These are phyloP conservation scores for Ascomycota sp. DNA, from an alignment of 2,329 filamentous ascomycete species.

Conservation along the genomic window DNA sequence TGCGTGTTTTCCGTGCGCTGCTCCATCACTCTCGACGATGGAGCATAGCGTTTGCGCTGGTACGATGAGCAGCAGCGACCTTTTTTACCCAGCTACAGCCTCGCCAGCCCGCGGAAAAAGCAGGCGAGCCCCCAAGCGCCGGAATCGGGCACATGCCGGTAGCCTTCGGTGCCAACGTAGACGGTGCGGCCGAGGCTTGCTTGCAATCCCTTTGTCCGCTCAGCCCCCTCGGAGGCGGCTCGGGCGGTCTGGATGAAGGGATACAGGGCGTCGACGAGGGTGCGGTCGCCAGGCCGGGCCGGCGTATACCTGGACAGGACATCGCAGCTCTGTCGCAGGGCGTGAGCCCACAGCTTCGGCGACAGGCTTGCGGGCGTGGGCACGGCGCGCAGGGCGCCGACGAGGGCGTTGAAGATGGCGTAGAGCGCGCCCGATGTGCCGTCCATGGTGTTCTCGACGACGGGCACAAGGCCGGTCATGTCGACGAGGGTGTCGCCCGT, in stretches of 20 bases:
- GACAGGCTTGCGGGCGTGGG: conserved; percentile 19
- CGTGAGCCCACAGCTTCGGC: conserved; percentile 32
- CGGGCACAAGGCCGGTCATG: conserved; percentile 27
- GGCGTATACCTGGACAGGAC: conserved; percentile 71
- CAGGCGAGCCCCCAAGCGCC: conserved; percentile 58
- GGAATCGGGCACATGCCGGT: conserved; percentile 31
- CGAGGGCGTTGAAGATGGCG: conserved; percentile 78
- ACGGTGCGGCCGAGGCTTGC: conserved; percentile 51
- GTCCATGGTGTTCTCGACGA: conserved; percentile 38
- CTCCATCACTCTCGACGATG: no score
- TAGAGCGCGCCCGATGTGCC: conserved; percentile 40
- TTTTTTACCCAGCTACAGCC: no score
- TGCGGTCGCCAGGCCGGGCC: conserved; percentile 73
- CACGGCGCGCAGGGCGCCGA: conserved; percentile 36
- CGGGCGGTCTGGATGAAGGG: conserved; percentile 74
- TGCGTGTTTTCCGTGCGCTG: no score
- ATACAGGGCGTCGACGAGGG: conserved; percentile 70
- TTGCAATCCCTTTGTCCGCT: conserved; percentile 79
- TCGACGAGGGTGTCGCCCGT: conserved; percentile 33
- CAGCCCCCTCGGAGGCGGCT: conserved; percentile 55
- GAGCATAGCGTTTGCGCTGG: no score
- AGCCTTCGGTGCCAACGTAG: conserved; percentile 23
- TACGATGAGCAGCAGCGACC: no score
- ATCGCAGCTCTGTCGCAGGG: conserved; percentile 49
- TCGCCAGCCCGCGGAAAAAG: conserved; percentile 64